Evolutionary conservation across 305 asterid genomes (phyloP).

Genomic region (Fraxinus dipetala): DNA sequence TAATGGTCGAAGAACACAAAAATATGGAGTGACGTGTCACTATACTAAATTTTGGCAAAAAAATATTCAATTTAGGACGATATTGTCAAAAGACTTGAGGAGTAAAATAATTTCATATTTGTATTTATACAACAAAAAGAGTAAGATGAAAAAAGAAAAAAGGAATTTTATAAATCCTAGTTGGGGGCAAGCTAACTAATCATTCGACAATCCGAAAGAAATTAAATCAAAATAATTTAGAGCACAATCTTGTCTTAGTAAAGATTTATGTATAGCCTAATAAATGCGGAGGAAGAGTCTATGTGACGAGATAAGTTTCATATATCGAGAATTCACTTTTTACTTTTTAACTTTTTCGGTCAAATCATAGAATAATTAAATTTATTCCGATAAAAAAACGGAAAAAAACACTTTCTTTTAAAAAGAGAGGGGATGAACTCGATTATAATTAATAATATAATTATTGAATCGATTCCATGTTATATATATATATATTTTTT

Average conservation of each 20-base stretch:
- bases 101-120: not conserved
- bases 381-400: not conserved
- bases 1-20: not conserved
- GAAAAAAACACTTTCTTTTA: not conserved
- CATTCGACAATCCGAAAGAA: no score
- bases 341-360: not conserved
- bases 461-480: not conserved
- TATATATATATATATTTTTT: not conserved
- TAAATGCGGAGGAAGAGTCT: not conserved
- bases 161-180: not conserved
- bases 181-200: no score
- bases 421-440: not conserved
- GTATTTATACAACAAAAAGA: not conserved
- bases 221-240: not conserved
- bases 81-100: no score
- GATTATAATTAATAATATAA: not conserved
- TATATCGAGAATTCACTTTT: not conserved
- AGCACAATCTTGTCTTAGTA: not conserved
- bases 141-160: not conserved
- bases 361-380: not conserved
- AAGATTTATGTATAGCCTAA: not conserved
- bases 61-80: not conserved
- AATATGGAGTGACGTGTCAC: not conserved
- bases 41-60: not conserved
- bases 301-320: not conserved